Conservation (phyloP, 2,329 filamentous ascomycete genomes). For the Aspergillus luchuensis region DNA sequence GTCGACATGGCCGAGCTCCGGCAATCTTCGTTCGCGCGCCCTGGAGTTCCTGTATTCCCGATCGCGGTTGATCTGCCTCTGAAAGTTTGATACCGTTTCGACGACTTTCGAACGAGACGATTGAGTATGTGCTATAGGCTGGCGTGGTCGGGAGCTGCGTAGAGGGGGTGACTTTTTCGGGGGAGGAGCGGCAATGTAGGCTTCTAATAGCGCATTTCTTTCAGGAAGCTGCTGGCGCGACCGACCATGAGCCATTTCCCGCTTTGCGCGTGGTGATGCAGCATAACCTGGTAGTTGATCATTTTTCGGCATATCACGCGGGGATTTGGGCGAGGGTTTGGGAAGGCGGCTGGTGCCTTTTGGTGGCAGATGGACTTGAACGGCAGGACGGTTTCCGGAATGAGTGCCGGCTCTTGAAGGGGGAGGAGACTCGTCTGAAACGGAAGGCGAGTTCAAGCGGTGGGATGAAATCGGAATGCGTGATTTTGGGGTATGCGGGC, state of each 20-base stretch:
- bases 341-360: constrained; percentile 46
- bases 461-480: constrained; percentile 50
- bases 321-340: constrained; percentile 39
- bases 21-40: constrained; percentile 49
- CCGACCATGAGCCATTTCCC: constrained; percentile 35
- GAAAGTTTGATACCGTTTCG: constrained; percentile 56
- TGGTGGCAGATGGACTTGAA: constrained; percentile 37
- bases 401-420: constrained; percentile 39
- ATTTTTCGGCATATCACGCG: constrained; percentile 30
- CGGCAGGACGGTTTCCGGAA: constrained; percentile 31
- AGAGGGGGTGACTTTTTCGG: constrained; percentile 76
- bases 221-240: constrained; percentile 43
- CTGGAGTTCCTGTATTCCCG: constrained; percentile 35
- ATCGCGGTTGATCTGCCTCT: constrained; percentile 38
- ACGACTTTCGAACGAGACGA: constrained; percentile 69
- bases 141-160: constrained; percentile 78
- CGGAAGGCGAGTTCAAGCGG: constrained; percentile 43
- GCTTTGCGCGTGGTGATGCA: constrained; percentile 39
- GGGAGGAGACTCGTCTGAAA: constrained; percentile 43
- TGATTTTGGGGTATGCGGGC: constrained; percentile 44
- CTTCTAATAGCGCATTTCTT: constrained; percentile 65
- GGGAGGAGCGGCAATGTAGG: constrained; percentile 70
- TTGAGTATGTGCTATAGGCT: constrained; percentile 73
- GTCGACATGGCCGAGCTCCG: constrained; percentile 74
- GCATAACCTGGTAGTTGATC: constrained; percentile 28